These are phyloP conservation scores for Cladorrhinum sp. DNA, from an alignment of 2,329 filamentous ascomycete genomes.

Conservation along the genomic window DNA sequence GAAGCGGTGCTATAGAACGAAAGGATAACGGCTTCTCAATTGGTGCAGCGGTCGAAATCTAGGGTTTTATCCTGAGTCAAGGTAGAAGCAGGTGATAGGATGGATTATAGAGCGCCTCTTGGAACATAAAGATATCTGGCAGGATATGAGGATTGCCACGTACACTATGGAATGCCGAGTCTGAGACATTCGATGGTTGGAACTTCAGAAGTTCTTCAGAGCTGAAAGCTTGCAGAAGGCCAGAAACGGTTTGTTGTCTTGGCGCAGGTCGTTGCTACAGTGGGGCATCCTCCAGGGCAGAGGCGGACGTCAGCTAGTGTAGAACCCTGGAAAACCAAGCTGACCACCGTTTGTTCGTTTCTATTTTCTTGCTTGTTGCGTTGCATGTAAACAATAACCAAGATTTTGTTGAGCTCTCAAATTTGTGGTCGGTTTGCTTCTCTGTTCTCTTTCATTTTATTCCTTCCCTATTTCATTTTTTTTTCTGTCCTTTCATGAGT, in stretches of 20 bases:
- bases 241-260: background rate
- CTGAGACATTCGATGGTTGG: no score
- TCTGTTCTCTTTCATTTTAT: background rate
- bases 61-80: background rate
- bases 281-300: background rate
- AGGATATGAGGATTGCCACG: background rate
- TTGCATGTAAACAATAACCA: constrained; percentile 13
- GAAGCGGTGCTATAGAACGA: background rate
- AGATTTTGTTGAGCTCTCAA: background rate
- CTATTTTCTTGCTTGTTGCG: background rate
- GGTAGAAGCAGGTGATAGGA: no score
- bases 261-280: background rate
- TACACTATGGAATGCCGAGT: background rate
- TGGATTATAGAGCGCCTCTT: no score
- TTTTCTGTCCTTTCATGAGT: background rate
- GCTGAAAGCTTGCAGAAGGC: background rate
- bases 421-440: background rate
- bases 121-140: background rate
- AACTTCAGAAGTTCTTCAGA: background rate
- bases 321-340: constrained; percentile 3
- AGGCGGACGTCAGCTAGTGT: constrained; percentile 1
- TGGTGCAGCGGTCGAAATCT: background rate
- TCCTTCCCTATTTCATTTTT: background rate
- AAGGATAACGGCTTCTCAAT: background rate
- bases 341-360: background rate